Evolutionary conservation across 495 filamentous ascomycete species (phyloP).

Genomic region (Symbiotaphrina buchneri): DNA sequence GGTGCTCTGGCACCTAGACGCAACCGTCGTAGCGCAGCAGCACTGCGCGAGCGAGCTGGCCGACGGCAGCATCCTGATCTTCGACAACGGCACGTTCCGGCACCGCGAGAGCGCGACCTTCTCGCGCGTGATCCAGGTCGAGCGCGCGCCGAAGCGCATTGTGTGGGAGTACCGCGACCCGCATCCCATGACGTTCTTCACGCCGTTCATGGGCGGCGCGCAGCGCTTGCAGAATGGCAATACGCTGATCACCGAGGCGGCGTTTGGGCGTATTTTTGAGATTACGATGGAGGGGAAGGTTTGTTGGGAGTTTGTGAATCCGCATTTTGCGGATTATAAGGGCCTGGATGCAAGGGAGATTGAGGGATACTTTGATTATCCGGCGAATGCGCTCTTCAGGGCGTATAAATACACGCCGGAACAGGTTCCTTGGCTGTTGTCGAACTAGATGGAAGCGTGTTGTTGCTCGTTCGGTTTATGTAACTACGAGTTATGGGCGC

Average conservation of each 20-base stretch:
- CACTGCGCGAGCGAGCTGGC: slow-evolving; percentile 19
- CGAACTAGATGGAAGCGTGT: no score
- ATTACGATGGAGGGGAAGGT: slow-evolving; percentile 13
- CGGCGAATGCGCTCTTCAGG: no score
- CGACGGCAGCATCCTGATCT: slow-evolving; percentile 19
- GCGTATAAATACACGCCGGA: no score
- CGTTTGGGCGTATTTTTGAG: slow-evolving; percentile 16
- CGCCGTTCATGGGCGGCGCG: slow-evolving; percentile 25
- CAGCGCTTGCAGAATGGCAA: slow-evolving; percentile 18
- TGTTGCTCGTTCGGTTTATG: no score
- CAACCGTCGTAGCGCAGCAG: slow-evolving; percentile 19
- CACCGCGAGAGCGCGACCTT: slow-evolving; percentile 16
- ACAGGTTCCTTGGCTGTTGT: no score
- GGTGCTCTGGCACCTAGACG: slow-evolving; percentile 19
- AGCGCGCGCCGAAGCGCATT: slow-evolving; percentile 13
- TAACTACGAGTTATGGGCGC: no score
- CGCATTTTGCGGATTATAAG: no score
- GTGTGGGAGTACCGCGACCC: slow-evolving; percentile 22
- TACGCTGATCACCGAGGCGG: slow-evolving; percentile 20
- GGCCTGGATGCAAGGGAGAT: no score
- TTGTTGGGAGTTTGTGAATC: no score
- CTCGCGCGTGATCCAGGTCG: slow-evolving; percentile 18
- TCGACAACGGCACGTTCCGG: slow-evolving; percentile 23
- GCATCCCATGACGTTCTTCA: slow-evolving; percentile 21
- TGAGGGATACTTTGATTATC: no score